Conservation (phyloP, 2,329 filamentous ascomycete species). For the Apiospora malaysiana region DNA sequence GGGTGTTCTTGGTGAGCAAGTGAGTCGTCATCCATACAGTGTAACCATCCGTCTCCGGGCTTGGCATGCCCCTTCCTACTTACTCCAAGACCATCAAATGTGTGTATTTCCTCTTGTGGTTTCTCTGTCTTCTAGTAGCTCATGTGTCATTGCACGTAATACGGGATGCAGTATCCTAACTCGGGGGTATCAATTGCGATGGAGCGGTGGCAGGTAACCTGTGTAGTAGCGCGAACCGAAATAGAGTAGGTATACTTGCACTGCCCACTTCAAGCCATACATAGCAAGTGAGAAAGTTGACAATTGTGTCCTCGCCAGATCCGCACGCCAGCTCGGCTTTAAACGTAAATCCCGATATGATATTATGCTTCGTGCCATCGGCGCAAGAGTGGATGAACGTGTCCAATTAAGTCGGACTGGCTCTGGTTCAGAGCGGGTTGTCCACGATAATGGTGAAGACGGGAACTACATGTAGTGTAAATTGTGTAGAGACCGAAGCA, state of each 20-base stretch:
- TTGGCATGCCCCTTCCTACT: background rate
- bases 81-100: background rate
- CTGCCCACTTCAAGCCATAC: background rate
- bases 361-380: background rate
- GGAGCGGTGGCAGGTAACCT: no score
- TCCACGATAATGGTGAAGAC: background rate
- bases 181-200: no score
- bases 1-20: background rate
- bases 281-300: background rate
- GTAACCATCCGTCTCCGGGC: slow-evolving; percentile 1
- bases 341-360: background rate
- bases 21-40: slow-evolving; percentile 9
- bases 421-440: background rate
- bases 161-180: background rate
- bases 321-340: slow-evolving; percentile 7
- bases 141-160: background rate
- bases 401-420: background rate
- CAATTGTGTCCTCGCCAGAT: background rate
- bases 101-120: background rate
- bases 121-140: background rate
- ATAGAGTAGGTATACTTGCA: slow-evolving; percentile 11
- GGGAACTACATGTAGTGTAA: background rate
- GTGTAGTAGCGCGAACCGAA: background rate
- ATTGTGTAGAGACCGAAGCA: background rate
- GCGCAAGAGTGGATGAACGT: background rate